Percentiles rank a stretch among this genome's conserved stretches.
Conservation (phyloP, 176 grass and related monocot species). For the maize (Zea mays) region DNA sequence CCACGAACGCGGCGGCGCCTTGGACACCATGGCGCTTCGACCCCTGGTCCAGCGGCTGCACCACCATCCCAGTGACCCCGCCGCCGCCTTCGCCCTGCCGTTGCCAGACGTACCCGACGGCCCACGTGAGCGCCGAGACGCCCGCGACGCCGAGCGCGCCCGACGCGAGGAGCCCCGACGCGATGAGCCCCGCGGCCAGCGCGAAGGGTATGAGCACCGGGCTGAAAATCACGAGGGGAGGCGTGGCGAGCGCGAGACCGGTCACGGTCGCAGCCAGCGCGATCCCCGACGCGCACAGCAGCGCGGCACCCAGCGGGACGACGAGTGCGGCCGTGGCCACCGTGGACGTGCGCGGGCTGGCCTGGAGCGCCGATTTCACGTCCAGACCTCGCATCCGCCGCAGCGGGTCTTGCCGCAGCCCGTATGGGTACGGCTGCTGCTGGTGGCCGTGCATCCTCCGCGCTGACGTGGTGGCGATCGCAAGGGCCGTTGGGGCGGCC, state of each 20-base stretch:
- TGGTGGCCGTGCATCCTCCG: background rate
- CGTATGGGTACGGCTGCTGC: background rate
- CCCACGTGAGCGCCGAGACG: slow-evolving; percentile 50
- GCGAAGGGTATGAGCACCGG: slow-evolving; percentile 48
- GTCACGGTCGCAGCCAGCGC: slow-evolving; percentile 36
- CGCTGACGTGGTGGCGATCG: slow-evolving; percentile 8
- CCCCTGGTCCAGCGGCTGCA: slow-evolving; percentile 41
- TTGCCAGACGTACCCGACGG: slow-evolving; percentile 23
- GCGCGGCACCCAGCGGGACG: slow-evolving; percentile 41
- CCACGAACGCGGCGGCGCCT: slow-evolving; percentile 26
- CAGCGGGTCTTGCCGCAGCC: slow-evolving; percentile 1
- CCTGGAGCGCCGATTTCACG: background rate
- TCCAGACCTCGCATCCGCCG: slow-evolving; percentile 27
- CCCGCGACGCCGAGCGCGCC: slow-evolving; percentile 41
- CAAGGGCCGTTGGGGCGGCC: background rate
- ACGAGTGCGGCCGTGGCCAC: slow-evolving; percentile 30
- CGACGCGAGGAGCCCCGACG: slow-evolving; percentile 34
- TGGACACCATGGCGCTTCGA: background rate
- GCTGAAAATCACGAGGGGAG: slow-evolving; percentile 55
- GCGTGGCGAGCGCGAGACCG: slow-evolving; percentile 27
- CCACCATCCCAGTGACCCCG: slow-evolving; percentile 30
- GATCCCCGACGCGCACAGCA: slow-evolving; percentile 37
- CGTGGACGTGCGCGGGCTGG: background rate
- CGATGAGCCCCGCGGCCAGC: slow-evolving; percentile 29
- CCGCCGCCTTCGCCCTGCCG: background rate